Conservation (phyloP, 176 grass and related monocot genomes). For the Musa troglodytarum region DNA sequence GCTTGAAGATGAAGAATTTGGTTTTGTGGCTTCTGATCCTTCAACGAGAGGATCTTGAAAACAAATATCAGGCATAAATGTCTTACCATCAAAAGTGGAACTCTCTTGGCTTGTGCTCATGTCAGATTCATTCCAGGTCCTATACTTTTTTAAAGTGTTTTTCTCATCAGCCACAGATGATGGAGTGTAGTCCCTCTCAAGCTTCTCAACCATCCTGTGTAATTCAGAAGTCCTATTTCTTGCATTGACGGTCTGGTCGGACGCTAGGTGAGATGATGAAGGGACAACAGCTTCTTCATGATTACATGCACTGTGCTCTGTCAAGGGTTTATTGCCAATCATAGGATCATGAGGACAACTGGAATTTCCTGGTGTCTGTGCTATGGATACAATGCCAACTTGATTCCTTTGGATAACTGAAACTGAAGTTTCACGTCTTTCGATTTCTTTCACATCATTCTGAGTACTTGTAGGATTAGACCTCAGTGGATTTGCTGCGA, state of each 20-base stretch:
- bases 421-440: not conserved
- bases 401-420: not conserved
- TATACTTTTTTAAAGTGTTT: not conserved
- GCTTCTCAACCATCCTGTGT: not conserved
- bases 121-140: constrained; percentile 13
- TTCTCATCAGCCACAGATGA: constrained; percentile 10
- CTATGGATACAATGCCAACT: not conserved
- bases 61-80: not conserved
- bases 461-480: not conserved
- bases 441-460: not conserved
- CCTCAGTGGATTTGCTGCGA: not conserved
- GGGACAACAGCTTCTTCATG: not conserved
- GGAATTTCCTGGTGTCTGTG: not conserved
- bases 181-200: not conserved
- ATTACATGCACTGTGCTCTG: no score
- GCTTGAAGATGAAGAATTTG: not conserved
- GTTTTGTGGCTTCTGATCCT: not conserved
- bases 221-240: not conserved
- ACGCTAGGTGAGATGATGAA: not conserved
- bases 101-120: not conserved
- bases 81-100: constrained; percentile 5
- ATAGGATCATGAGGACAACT: not conserved
- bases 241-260: not conserved
- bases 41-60: not conserved
- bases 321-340: no score